Percentiles rank a stretch among this genome's conserved stretches.
Conservation (phyloP, 306 rosid genomes). For the Cucurbita moschata region DNA sequence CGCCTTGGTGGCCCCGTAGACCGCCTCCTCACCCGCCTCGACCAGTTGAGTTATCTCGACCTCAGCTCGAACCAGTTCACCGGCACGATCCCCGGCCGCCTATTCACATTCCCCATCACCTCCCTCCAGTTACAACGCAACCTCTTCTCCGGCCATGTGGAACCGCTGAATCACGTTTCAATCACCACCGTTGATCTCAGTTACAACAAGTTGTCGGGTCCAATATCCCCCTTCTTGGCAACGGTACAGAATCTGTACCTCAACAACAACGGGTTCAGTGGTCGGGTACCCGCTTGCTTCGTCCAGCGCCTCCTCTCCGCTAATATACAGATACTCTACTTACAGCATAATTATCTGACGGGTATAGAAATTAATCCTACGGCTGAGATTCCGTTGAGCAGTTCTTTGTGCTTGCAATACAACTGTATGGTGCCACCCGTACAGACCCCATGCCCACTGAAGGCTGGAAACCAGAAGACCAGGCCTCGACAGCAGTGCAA, state of each 20-base stretch:
- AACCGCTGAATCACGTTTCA: slow-evolving; percentile 45
- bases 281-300: slow-evolving; percentile 60
- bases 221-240: slow-evolving; percentile 54
- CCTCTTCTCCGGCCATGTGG: slow-evolving; percentile 43
- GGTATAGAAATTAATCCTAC: slow-evolving; percentile 88
- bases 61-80: slow-evolving; percentile 67
- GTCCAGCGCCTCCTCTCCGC: slow-evolving; percentile 61
- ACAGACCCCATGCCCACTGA: slow-evolving; percentile 70
- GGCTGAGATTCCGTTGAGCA: slow-evolving; percentile 89
- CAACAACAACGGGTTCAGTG: slow-evolving; percentile 77
- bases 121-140: slow-evolving; percentile 66
- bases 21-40: slow-evolving; percentile 36
- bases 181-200: slow-evolving; percentile 83
- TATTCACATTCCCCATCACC: slow-evolving; percentile 60
- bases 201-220: slow-evolving; percentile 55
- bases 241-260: slow-evolving; percentile 74
- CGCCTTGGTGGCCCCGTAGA: slow-evolving; percentile 54
- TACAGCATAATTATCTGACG: slow-evolving; percentile 84
- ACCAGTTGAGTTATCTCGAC: slow-evolving; percentile 61
- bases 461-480: slow-evolving; percentile 58
- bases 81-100: slow-evolving; percentile 51
- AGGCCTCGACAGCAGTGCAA: slow-evolving; percentile 73
- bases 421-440: slow-evolving; percentile 96
- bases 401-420: slow-evolving; percentile 80
- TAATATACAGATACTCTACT: slow-evolving; percentile 52